Conservation (phyloP, 1,284 basidiomycete species). For the Pterulicium gracile region DNA sequence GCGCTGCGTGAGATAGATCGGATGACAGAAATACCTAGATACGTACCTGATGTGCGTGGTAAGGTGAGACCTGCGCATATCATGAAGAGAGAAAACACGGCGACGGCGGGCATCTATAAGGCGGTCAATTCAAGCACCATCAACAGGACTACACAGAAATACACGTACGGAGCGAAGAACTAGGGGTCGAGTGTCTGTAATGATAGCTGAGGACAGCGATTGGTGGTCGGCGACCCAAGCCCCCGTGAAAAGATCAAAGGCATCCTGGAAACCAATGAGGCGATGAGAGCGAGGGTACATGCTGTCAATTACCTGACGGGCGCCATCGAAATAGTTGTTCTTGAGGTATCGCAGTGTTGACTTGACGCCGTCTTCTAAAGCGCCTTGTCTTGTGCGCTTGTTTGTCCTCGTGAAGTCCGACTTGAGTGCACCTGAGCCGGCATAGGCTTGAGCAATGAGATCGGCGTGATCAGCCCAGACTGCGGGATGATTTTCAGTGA, state of each 20-base stretch:
- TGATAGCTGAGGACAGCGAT: conserved; percentile 50
- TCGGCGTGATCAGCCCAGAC: conserved; percentile 99
- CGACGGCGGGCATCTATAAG: conserved; percentile 72
- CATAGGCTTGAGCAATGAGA: conserved; percentile 84
- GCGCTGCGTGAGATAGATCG: conserved; percentile 5
- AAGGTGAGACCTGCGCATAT: conserved; percentile 76
- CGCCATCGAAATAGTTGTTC: conserved; percentile 97
- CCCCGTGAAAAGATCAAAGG: conserved; percentile 91
- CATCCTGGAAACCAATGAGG: conserved; percentile 47
- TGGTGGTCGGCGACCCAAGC: conserved; percentile 77
- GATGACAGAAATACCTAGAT: conserved; percentile 9
- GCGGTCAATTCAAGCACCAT: conserved; percentile 9
- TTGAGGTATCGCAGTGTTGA: conserved; percentile 82
- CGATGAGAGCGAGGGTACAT: conserved; percentile 6
- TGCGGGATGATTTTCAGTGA: conserved; percentile 21
- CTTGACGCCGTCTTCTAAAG: conserved; percentile 83
- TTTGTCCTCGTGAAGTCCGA: conserved; percentile 96
- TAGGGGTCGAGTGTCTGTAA: conserved; percentile 73
- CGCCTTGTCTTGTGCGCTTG: conserved; percentile 73
- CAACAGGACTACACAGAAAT: conserved; percentile 4
- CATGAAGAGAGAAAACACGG: conserved; percentile 80
- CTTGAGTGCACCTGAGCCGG: conserved; percentile 93
- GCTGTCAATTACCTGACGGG: conserved; percentile 57
- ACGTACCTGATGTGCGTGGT: conserved; percentile 74
- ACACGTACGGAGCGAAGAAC: conserved; percentile 69